Evolutionary conservation across 352 stramenopile genomes (phyloP).

Genomic region (Phytophthora podocarpi): DNA sequence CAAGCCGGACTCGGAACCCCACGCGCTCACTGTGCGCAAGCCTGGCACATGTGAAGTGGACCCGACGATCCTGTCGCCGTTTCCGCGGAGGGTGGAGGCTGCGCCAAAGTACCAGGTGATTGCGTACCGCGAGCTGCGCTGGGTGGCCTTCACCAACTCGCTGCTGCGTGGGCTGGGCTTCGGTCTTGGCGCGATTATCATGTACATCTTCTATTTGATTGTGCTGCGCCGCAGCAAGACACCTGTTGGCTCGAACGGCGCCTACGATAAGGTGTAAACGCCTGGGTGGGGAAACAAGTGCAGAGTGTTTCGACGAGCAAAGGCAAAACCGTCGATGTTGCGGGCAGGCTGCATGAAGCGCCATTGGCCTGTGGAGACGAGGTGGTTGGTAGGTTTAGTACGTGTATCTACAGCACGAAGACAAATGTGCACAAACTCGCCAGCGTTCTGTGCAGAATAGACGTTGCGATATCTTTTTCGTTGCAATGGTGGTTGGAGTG

Average conservation of each 20-base stretch:
- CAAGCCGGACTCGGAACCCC: constrained; percentile 44
- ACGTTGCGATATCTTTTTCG: constrained; percentile 39
- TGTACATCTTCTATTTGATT: constrained; percentile 85
- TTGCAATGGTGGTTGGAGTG: constrained; percentile 2
- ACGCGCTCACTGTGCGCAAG: constrained; percentile 66
- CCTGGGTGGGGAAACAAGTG: constrained; percentile 15
- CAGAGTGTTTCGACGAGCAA: constrained; percentile 23
- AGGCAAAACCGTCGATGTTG: constrained; percentile 19
- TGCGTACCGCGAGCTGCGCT: constrained; percentile 80
- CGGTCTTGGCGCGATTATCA: constrained; percentile 77
- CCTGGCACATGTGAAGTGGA: constrained; percentile 75
- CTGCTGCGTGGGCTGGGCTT: constrained; percentile 77
- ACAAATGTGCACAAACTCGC: constrained; percentile 34
- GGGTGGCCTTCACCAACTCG: constrained; percentile 83
- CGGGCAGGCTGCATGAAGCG: constrained; percentile 6
- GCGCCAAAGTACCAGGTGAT: constrained; percentile 82
- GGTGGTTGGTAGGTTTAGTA: constrained; percentile 42
- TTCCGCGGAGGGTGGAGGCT: constrained; percentile 62
- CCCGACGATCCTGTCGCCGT: constrained; percentile 67
- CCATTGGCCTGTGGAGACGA: constrained; percentile 14
- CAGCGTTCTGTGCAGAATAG: constrained; percentile 40
- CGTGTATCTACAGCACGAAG: constrained; percentile 38
- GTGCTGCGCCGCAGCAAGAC: constrained; percentile 57
- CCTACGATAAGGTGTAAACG: constrained; percentile 83
- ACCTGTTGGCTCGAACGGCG: constrained; percentile 36